Percentiles rank a stretch among this genome's conserved stretches.
Conservation (phyloP, 495 filamentous ascomycete genomes). For the Tuber magnatum region DNA sequence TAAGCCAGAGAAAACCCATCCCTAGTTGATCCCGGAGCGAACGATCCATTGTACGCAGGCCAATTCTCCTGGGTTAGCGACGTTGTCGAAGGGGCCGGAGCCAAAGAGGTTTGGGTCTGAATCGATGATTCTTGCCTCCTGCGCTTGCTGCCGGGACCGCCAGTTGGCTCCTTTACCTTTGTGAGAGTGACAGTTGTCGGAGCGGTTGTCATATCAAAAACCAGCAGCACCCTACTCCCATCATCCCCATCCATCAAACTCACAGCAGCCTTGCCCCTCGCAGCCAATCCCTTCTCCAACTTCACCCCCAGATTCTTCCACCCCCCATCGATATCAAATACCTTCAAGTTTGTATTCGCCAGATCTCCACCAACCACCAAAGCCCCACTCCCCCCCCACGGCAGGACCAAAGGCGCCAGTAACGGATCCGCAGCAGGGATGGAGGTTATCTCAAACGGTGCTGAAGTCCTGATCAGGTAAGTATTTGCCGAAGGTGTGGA, state of each 20-base stretch:
- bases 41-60: slow-evolving; percentile 68
- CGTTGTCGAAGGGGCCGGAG: slow-evolving; percentile 19
- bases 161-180: slow-evolving; percentile 30
- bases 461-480: slow-evolving; percentile 59
- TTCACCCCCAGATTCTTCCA: slow-evolving; percentile 61
- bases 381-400: slow-evolving; percentile 65
- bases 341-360: slow-evolving; percentile 59
- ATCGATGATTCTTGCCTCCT: slow-evolving; percentile 16
- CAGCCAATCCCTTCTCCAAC: slow-evolving; percentile 52
- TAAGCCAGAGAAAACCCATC: slow-evolving; percentile 59
- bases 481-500: slow-evolving; percentile 59
- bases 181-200: slow-evolving; percentile 63
- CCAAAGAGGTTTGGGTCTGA: background rate
- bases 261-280: slow-evolving; percentile 30
- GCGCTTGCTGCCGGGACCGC: slow-evolving; percentile 24
- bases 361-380: slow-evolving; percentile 68
- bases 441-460: slow-evolving; percentile 48
- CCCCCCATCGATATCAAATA: slow-evolving; percentile 51
- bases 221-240: slow-evolving; percentile 73
- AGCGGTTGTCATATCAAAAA: slow-evolving; percentile 65
- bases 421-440: slow-evolving; percentile 55
- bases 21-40: slow-evolving; percentile 58
- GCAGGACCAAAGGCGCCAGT: slow-evolving; percentile 62
- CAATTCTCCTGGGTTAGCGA: slow-evolving; percentile 54
- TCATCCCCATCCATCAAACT: slow-evolving; percentile 60